Percentiles rank a stretch among this genome's conserved stretches.
Evolutionary conservation across 2,329 filamentous ascomycete species (phyloP).

Genomic region (Aspergillus spinulosporus): DNA sequence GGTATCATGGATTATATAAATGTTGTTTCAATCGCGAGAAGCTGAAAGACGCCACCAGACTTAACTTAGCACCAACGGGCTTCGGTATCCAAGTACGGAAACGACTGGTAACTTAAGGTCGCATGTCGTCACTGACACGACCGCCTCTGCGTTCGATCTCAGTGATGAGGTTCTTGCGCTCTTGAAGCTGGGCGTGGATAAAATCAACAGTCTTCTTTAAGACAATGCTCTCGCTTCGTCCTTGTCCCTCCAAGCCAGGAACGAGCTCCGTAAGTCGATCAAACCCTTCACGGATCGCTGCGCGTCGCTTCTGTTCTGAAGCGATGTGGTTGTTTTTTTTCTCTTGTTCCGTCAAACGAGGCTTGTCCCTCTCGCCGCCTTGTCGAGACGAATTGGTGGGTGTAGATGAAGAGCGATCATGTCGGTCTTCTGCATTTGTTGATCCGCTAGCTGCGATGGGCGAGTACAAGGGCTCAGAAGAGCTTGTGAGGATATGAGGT

Average conservation of each 20-base stretch:
- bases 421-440: conserved; percentile 31
- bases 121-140: conserved; percentile 49
- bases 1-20: neutral
- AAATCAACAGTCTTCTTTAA: conserved; percentile 69
- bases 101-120: conserved; percentile 16
- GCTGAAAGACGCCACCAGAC: conserved; percentile 7
- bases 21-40: neutral
- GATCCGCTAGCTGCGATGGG: conserved; percentile 21
- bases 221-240: conserved; percentile 82
- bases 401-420: conserved; percentile 38
- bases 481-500: conserved; percentile 27
- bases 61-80: conserved; percentile 7
- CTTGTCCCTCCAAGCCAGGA: conserved; percentile 78
- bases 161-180: conserved; percentile 59
- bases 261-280: conserved; percentile 78
- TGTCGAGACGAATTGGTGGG: conserved; percentile 35
- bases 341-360: conserved; percentile 66
- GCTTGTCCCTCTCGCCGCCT: conserved; percentile 52
- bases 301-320: conserved; percentile 64
- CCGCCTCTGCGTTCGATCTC: conserved; percentile 62
- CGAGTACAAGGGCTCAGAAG: conserved; percentile 27
- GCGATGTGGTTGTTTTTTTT: conserved; percentile 75
- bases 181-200: conserved; percentile 61
- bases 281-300: conserved; percentile 79
- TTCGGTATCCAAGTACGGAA: conserved; percentile 4